Evolutionary conservation across 2,329 filamentous ascomycete genomes (phyloP), one percentile per base, ranked within the genome.

Genomic region (Dothidotthia symphoricarpi): DNA sequence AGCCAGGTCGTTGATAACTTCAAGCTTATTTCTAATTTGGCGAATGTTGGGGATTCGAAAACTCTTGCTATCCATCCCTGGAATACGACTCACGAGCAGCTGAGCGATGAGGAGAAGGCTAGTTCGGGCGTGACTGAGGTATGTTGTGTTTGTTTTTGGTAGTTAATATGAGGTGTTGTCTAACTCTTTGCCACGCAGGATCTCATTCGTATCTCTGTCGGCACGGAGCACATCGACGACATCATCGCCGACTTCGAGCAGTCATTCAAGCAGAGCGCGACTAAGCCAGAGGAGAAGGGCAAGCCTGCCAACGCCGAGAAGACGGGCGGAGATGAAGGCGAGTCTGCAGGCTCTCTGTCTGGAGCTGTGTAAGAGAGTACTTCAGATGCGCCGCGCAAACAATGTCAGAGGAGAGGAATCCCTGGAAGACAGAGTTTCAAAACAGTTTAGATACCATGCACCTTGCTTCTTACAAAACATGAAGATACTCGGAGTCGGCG

Each of bases 241-340:
- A 96, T 97, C 59, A 93, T 95, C 61, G 85, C 83, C 55, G 91
- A 97, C 70, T 96, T 97, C 64, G 85, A 91, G 68, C 90, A 95
- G 74, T 86, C 87, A 0, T 94, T 96, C 69, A 77, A 81, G 62
- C 76, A 78, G 16, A 62, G 71, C 6, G 69, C 69, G 1, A 73
- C 71, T 8, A 72, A 72, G 61, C 70, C 67, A 6, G 55, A 58
- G 3, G 55, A 61, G 43, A 53, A 63, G 41, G 64, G 64, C 31
- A 47, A 62, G 34, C 37, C 56, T 6, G 46, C 39, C 30, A 67
- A 67, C 36, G 61, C 61, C 2, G 55, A 47, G 29, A 61, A 64
- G 48, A 63, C 49, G 1, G 59, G 57, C 6, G 52, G 56, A 3
- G 59, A 54, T 5, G 49, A 54, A 16, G 45, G 31, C 34, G 49